Evolutionary conservation across 2,329 filamentous ascomycete genomes (phyloP), one percentile per base, ranked within the genome.

Genomic region (Pseudopyricularia javanii): DNA sequence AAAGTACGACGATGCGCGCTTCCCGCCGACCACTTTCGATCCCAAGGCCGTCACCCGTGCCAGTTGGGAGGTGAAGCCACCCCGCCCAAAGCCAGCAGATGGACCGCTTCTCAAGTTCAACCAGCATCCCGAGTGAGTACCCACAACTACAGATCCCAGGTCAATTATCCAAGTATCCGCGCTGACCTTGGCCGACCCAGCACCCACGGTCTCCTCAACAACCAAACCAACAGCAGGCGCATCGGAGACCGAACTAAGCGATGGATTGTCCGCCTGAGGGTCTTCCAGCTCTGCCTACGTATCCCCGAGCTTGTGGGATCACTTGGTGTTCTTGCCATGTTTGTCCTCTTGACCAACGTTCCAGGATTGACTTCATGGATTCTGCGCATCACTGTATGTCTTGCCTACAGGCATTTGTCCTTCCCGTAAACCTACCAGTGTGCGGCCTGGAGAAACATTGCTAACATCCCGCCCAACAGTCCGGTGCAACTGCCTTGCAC

Each of bases 101-200:
- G 90, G 89, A 0, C 90, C 89, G 12, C 70, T 94, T 57, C 70
- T 96, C 57, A 79, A 85, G 55, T 86, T 95, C 74, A 93, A 94
- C 66, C 78, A 80, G 54, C 91, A 95, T 67, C 90, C 91, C 1
- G 90, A 96, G 85, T 89, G 76, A 63, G 82, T 71, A 17, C 11
- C 22, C 17, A n/a, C n/a, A n/a, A n/a, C n/a, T n/a, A n/a, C n/a
- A n/a, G n/a, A n/a, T 49, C 14, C 6, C 12, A 7, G 26, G 40
- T 12, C 20, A 26, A 22, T 43, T 43, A 12, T 7, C 8, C 7
- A 24, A 22, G 37, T 12, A 24, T 7, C 14, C 34, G 15, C 40
- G 50, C 32, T 50, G 48, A 61, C 52, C 20, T 4, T 22, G 28
- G 28, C 28, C 28, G 9, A 30, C 28, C 28, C 53, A 80, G 78